Evolutionary conservation across 2,329 filamentous ascomycete genomes (phyloP), one percentile per base, ranked within the genome.

Genomic region (Botrytis elliptica): DNA sequence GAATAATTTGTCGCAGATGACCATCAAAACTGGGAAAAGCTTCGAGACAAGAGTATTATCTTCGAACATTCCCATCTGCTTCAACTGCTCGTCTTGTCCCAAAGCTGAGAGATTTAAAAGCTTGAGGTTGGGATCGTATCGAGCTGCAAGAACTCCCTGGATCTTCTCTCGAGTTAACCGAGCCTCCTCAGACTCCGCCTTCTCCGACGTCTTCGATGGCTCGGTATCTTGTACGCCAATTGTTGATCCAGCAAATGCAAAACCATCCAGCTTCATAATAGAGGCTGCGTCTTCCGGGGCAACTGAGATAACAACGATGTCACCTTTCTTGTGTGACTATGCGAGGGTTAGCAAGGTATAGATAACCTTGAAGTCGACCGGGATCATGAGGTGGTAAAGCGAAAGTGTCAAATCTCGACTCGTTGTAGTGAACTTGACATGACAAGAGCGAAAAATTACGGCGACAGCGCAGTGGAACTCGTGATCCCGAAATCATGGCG

Each of bases 21-120:
- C 90, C 93, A 98, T 97, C 75, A 98, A 86, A 1, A 93, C 95
- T 70, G 93, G 93, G 84, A 98, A 98, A 75, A 97, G 93, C 82
- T 98, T 99, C n/a, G 77, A 75, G 18, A 78, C 76, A 5, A 91
- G 89, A 74, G 88, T 88, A 74, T 85, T 89, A 75, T 90, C 88
- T 81, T 97, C 94, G 79, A 68, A 63, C 95, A 92, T 67, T 55
- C 93, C 93, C 82, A 94, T 90, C 60, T 88, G 86, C 71, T 90
- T 85, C 7, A 98, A 87, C 74, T 91, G 88, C 2, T 89, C 84
- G 79, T 98, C 95, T 66, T 88, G 85, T 46, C 88, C 91, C 16
- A 98, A 88, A 1, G 88, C 86, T n/a, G 93, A 94, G 16, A 99
- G 88, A 80, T 97, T 90, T 57, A 98, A 87, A 0, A 98, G 85